Percentiles rank a stretch among this genome's conserved stretches.
Conservation (phyloP, 257 asterid genomes). For the Rhazya stricta region DNA sequence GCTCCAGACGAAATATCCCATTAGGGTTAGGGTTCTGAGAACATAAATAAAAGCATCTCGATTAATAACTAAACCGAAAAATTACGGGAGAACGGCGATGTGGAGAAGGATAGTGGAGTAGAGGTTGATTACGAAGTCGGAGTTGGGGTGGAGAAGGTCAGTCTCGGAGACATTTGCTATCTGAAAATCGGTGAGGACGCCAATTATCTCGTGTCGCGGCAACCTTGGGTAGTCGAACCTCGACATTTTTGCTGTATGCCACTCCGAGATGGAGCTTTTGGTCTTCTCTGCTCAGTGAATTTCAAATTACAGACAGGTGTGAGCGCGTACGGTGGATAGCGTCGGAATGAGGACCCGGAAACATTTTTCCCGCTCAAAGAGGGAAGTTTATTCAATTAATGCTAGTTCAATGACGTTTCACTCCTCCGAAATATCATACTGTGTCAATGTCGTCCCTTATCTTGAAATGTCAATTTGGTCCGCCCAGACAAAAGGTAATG, state of each 20-base stretch:
- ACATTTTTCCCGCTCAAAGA: constrained; percentile 9
- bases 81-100: constrained; percentile 47
- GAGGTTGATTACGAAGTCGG: constrained; percentile 56
- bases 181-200: constrained; percentile 39
- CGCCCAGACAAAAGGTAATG: too few relatives aligned
- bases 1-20: not conserved
- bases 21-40: constrained; percentile 13
- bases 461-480: too few relatives aligned
- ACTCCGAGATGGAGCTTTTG: not conserved
- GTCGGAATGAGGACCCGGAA: too few relatives aligned
- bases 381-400: not conserved
- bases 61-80: not conserved
- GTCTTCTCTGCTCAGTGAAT: not conserved
- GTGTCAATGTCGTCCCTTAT: too few relatives aligned
- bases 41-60: not conserved
- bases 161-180: constrained; percentile 58
- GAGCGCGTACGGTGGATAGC: too few relatives aligned
- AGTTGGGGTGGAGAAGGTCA: constrained; percentile 54
- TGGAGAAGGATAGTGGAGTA: constrained; percentile 50
- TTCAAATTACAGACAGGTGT: not conserved
- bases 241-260: constrained; percentile 35
- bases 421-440: too few relatives aligned
- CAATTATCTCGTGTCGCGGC: constrained; percentile 47
- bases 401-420: not conserved
- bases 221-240: constrained; percentile 59